phyloP scores from a whole-genome alignment of 179 eudicot species.

The Amaranthus tricolor region DNA sequence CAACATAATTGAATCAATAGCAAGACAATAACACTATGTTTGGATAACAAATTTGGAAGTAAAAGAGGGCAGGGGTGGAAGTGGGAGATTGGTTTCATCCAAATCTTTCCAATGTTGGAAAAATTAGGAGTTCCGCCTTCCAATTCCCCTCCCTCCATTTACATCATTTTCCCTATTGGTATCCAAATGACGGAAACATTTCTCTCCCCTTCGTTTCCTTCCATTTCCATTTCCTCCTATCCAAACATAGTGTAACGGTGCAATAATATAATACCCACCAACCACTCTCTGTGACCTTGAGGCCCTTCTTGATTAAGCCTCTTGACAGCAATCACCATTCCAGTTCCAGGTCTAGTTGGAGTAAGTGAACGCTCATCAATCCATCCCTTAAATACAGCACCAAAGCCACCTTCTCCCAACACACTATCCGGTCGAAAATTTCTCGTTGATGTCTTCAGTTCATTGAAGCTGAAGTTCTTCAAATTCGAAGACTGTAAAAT shows the following conservation, averaged over 20 bases:
- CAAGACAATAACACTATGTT: background rate
- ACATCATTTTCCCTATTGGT: too few relatives aligned
- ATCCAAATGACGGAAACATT: too few relatives aligned
- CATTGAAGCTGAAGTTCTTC: slow-evolving; percentile 46
- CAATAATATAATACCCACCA: slow-evolving; percentile 34
- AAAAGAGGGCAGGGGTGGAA: too few relatives aligned
- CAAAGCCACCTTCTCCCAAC: slow-evolving; percentile 64
- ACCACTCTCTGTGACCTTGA: slow-evolving; percentile 50
- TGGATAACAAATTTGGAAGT: too few relatives aligned
- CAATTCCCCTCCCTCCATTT: too few relatives aligned
- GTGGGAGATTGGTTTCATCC: too few relatives aligned
- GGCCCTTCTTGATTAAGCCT: slow-evolving; percentile 50
- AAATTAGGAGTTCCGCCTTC: too few relatives aligned
- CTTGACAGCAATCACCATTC: slow-evolving; percentile 46
- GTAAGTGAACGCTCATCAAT: slow-evolving; percentile 42
- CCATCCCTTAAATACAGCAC: slow-evolving; percentile 57
- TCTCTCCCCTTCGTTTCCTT: too few relatives aligned
- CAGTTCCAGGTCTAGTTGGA: slow-evolving; percentile 43
- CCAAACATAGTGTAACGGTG: background rate
- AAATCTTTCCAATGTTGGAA: too few relatives aligned
- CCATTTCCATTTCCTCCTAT: too few relatives aligned
- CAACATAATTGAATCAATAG: background rate
- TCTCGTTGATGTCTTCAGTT: slow-evolving; percentile 51
- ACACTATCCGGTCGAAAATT: slow-evolving; percentile 53
- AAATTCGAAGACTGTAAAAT: slow-evolving; percentile 49